Evolutionary conservation across 2,329 filamentous ascomycete species (phyloP).

Genomic region (Truncatella angustata): DNA sequence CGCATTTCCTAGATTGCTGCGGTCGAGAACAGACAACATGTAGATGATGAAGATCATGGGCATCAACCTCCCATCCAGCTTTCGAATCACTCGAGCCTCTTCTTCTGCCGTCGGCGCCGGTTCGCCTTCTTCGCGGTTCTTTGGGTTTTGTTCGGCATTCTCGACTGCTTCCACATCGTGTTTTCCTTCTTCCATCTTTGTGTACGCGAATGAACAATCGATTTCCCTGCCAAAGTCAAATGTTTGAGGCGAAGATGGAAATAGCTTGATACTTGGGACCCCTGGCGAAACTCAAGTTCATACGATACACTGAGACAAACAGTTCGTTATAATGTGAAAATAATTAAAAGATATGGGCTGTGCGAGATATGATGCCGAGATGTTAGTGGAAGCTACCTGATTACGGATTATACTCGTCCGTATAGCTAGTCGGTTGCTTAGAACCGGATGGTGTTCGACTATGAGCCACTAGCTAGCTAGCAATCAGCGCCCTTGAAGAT

Average conservation of each 20-base stretch:
- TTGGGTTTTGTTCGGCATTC: neutral
- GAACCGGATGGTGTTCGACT: too few species aligned
- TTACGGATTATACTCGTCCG: too few species aligned
- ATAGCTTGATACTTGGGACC: too few species aligned
- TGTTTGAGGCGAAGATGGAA: too few species aligned
- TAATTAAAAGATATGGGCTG: too few species aligned
- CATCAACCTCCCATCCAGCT: slow-evolving; percentile 20
- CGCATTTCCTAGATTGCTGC: slow-evolving; percentile 26
- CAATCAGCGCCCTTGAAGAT: neutral
- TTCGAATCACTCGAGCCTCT: slow-evolving; percentile 4
- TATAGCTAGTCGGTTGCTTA: neutral
- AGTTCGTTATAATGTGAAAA: too few species aligned
- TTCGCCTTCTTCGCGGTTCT: neutral
- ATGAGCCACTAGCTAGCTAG: neutral
- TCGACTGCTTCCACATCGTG: neutral
- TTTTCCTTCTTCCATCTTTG: neutral
- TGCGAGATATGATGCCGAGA: too few species aligned
- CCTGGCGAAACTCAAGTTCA: too few species aligned
- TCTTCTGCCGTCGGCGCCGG: neutral
- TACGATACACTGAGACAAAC: too few species aligned
- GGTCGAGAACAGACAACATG: slow-evolving; percentile 30
- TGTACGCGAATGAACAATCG: neutral
- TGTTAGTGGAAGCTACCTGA: too few species aligned
- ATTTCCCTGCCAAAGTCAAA: too few species aligned
- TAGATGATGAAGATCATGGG: slow-evolving; percentile 26